These are phyloP conservation scores for Codiaeum variegatum DNA, from an alignment of 441 rosid species.

Conservation along the genomic window DNA sequence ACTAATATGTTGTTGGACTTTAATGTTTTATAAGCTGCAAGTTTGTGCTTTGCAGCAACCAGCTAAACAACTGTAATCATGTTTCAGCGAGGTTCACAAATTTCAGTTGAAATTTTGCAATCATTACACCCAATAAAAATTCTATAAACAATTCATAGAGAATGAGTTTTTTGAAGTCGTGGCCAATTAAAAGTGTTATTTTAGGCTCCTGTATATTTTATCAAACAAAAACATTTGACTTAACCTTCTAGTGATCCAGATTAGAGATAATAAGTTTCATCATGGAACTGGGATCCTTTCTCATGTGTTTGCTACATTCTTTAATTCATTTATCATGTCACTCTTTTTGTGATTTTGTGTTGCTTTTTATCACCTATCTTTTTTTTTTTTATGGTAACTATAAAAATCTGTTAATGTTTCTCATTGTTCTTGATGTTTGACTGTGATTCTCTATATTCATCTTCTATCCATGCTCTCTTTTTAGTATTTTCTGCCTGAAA, in stretches of 20 bases:
- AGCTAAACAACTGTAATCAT: background rate
- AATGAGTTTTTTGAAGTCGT: background rate
- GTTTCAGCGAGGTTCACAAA: background rate
- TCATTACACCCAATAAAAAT: background rate
- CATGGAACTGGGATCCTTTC: background rate
- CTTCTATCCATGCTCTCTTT: background rate
- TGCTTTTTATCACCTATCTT: background rate
- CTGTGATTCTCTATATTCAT: background rate
- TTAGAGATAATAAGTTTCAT: background rate
- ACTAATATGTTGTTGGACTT: background rate
- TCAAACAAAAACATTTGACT: background rate
- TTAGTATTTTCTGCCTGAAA: background rate
- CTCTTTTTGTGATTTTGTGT: background rate
- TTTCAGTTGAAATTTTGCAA: no score
- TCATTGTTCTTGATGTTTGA: background rate
- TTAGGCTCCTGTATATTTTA: background rate
- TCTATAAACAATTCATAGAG: background rate
- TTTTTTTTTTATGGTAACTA: background rate
- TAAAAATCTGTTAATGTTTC: background rate
- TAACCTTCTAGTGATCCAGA: background rate
- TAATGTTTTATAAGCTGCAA: background rate
- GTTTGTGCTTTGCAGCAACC: background rate
- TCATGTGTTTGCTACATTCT: background rate
- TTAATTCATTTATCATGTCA: background rate
- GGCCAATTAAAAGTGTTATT: background rate